Evolutionary conservation across 768 basidiomycete species (phyloP), one percentile per base, ranked within the genome.

Genomic region (Phylloporus arenicola): DNA sequence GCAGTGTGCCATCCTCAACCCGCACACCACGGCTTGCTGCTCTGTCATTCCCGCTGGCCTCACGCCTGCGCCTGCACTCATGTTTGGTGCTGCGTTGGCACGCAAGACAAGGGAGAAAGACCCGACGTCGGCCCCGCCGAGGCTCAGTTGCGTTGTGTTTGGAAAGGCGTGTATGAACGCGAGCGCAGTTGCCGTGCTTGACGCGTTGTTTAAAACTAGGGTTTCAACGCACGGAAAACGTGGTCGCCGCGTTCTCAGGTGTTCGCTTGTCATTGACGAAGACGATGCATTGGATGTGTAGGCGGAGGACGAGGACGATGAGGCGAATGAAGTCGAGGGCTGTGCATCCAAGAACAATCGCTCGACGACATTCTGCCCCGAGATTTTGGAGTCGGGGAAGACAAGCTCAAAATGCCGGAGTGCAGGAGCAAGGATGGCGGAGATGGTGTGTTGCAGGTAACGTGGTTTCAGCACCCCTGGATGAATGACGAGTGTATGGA

Each of bases 381-480:
- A 60, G 1, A 60, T 46, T 31, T 55, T 62, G 2, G 64, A 64
- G 40, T 68, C 66, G 9, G 65, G 67, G 27, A 68, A 66, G 34
- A 68, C 55, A 9, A 66, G 67, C 31, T 66, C 67, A 22, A 66
- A 66, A 17, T 67, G 67, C 34, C 62, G 67, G 8, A 66, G 56
- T 10, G 54, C 57, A 3, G 67, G 65, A 0, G 64, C 67, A 12
- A 57, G 55, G 19, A 66, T 58, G 25, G 62, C 57, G 4, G 67
- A 57, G 20, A 66, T 52, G 16, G 62, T 61, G 22, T 66, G 57
- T 45, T 66, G 65, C 47, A 68, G 51, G 48, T 62, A 68, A 22
- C 64, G 64, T 9, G 67, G 67, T 34, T 68, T 68, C 42, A 66
- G 38, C 27, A 64, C 58, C 12, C 62, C 57, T 0, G 65, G 65